Base-by-base conservation (phyloP, 192 early-diverging fungal species). In the Gryganskiella cystojenkinii region DNA sequence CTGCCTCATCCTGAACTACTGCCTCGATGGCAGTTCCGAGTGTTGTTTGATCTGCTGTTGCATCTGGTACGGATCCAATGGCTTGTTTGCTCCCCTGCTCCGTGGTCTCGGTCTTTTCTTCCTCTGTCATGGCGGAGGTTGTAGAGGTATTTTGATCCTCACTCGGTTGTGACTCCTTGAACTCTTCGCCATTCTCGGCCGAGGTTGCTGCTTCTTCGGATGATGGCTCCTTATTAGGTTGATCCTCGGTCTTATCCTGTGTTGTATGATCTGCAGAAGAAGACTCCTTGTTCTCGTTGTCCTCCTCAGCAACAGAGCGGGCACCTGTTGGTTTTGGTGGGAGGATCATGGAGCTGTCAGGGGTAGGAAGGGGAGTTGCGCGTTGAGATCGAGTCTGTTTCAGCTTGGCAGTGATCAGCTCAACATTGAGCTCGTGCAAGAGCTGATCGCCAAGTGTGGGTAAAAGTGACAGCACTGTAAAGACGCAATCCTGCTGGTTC, bases 401-500 rank as follows among this genome's bases (percentile, higher is more conserved):
- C 54, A 95, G 80, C 44, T 85, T 78, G 33, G 83, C 83, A 45
- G 89, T 91, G 15, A 90, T 70, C 31, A 83, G 73, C 67, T 99
- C 96, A 1, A 98, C 94, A 44, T 96, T 90, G 4, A 94, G 87
- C 47, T 89, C 86, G 22, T 88, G 85, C 54, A 93, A 83, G 0
- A 99, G 81, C 40, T 94, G 88, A 49, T 95, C 92, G 56, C 87
- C 87, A 37, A 97, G 79, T 27, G 91, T 90, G 0, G 95, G 94
- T 46, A 98, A 75, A 37, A 96, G 85, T 34, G 92, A 89, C 64
- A 91, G 79, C n/a, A 96, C 91, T 5, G 92, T 92, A 59, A 94
- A 95, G 22, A 88, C 79, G 78, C 95, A 96, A 83, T 99, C 97
- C 53, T 91, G 88, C 70, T 95, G 94, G 81, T 96, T 96, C 85